Conservation (phyloP, 805 yeast genomes). For the Saturnispora serradocipensis region DNA sequence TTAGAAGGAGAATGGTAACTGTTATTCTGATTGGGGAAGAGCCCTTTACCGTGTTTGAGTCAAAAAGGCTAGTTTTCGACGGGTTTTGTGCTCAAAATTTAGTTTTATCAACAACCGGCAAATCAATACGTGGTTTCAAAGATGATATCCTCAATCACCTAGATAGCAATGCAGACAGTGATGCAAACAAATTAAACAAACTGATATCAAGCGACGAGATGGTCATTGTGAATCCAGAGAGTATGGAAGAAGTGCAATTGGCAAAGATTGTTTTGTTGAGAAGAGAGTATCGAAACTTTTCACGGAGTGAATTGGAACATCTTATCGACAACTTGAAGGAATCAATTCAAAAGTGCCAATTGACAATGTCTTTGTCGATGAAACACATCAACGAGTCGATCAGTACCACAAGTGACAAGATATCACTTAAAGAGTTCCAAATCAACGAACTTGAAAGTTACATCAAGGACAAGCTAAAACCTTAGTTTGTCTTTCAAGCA, state of each 20-base stretch:
- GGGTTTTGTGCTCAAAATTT: neutral
- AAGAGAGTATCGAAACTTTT: neutral
- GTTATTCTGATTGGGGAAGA: neutral
- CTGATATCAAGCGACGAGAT: neutral
- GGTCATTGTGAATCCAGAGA: neutral
- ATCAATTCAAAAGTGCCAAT: neutral
- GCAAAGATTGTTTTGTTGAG: neutral
- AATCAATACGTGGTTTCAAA: neutral
- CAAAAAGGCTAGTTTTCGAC: neutral
- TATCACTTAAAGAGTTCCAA: neutral
- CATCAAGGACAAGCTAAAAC: neutral
- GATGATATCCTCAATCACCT: neutral
- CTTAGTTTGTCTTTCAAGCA: conserved; percentile 15
- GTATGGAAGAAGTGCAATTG: neutral
- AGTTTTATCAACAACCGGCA: neutral
- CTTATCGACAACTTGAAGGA: neutral
- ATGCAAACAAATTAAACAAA: neutral
- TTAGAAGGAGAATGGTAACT: neutral
- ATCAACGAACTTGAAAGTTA: neutral
- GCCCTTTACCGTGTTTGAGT: neutral
- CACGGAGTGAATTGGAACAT: neutral
- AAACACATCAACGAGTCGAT: neutral
- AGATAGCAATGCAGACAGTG: neutral
- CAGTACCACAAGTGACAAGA: neutral
- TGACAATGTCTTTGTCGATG: neutral